These are phyloP conservation scores for Macadamia integrifolia DNA, from an alignment of 164 flowering plant species.

Conservation along the genomic window DNA sequence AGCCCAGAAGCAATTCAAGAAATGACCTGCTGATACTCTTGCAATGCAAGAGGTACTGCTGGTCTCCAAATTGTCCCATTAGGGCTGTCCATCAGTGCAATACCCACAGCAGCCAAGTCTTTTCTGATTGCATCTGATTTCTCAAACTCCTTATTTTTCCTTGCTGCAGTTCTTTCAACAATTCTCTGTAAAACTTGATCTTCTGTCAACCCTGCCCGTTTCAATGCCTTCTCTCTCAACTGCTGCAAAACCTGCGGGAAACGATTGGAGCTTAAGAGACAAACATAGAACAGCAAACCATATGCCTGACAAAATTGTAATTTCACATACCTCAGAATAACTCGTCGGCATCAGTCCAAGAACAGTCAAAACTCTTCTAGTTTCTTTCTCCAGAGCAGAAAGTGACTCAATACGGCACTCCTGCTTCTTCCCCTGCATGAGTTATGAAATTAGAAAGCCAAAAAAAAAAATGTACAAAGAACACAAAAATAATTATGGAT, in stretches of 20 bases:
- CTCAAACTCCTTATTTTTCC: slow-evolving; percentile 70
- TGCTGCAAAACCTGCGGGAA: slow-evolving; percentile 59
- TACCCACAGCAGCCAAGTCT: slow-evolving; percentile 67
- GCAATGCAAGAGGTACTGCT: slow-evolving; percentile 63
- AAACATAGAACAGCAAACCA: background rate
- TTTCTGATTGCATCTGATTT: slow-evolving; percentile 80
- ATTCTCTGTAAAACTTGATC: slow-evolving; percentile 62
- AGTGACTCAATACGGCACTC: slow-evolving; percentile 60
- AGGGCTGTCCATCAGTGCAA: slow-evolving; percentile 91
- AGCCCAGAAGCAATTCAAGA: slow-evolving; percentile 19
- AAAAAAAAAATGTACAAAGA: background rate
- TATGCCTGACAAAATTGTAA: background rate
- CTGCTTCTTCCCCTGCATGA: slow-evolving; percentile 81
- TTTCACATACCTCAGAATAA: slow-evolving; percentile 62
- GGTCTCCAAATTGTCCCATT: slow-evolving; percentile 94
- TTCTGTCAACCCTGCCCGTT: slow-evolving; percentile 72
- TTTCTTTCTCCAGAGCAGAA: slow-evolving; percentile 56
- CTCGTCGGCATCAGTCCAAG: slow-evolving; percentile 78
- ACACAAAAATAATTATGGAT: background rate
- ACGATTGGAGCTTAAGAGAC: background rate
- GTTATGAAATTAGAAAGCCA: slow-evolving; percentile 1
- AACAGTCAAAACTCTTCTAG: slow-evolving; percentile 44
- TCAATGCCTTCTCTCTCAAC: slow-evolving; percentile 72
- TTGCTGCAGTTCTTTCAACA: slow-evolving; percentile 61
- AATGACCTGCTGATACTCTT: slow-evolving; percentile 41